A percentile compares a stretch with the other conserved stretches of the same genome.
These are phyloP conservation scores for Syzygium jambos DNA, from an alignment of 345 rosid species.

Conservation along the genomic window DNA sequence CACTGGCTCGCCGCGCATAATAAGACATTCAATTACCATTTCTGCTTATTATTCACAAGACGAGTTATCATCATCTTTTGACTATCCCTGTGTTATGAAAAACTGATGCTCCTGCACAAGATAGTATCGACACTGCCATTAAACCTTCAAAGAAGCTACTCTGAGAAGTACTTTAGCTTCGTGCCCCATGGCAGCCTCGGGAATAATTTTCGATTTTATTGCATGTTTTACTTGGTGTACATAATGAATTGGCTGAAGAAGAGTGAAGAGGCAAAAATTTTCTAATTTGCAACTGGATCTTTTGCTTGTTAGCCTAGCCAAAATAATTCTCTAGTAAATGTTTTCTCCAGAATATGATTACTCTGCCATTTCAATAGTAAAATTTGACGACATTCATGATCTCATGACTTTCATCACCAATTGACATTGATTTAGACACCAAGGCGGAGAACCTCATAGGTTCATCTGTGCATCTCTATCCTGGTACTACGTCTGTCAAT, in stretches of 20 bases:
- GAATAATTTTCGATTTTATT: background rate
- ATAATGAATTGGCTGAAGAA: background rate
- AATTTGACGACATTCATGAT: background rate
- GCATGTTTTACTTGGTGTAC: background rate
- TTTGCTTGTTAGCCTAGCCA: background rate
- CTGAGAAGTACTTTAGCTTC: background rate
- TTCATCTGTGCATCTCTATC: background rate
- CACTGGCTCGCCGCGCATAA: background rate
- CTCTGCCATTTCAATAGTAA: background rate
- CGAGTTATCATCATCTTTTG: background rate
- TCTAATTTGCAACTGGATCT: background rate
- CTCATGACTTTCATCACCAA: background rate
- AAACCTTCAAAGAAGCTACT: background rate
- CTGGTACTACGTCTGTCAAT: background rate
- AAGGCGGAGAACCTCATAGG: background rate
- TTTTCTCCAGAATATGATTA: background rate
- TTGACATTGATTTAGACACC: background rate
- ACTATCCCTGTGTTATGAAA: background rate
- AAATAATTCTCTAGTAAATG: background rate
- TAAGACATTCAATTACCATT: background rate
- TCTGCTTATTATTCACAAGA: background rate
- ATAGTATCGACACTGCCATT: background rate
- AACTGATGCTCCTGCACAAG: background rate
- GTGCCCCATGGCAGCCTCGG: background rate
- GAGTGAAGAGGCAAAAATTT: background rate